phyloP scores from a whole-genome alignment of 2,329 filamentous ascomycete species.

The Botryotinia calthae region DNA sequence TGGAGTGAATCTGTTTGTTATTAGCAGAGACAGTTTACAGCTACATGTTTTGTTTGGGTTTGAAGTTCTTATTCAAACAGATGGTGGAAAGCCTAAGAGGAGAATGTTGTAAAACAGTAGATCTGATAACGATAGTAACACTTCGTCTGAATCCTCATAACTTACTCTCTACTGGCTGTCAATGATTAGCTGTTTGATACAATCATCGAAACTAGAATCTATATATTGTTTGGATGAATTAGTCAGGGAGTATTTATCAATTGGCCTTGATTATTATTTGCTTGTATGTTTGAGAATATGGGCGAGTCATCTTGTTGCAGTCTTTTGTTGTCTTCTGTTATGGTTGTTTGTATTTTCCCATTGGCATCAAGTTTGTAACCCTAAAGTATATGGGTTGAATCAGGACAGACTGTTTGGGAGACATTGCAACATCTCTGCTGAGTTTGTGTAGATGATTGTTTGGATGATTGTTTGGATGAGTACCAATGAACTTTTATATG shows the following conservation, averaged over 20 bases:
- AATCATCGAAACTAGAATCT: too few species aligned
- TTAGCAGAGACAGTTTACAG: not conserved
- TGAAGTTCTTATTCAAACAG: not conserved
- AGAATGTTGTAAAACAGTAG: not conserved
- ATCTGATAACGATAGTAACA: too few species aligned
- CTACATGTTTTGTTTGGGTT: not conserved
- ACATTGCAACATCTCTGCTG: not conserved
- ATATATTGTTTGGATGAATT: too few species aligned
- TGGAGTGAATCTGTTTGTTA: not conserved
- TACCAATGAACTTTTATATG: not conserved
- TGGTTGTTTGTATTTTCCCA: not conserved
- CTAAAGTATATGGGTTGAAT: not conserved
- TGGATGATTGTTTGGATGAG: not conserved
- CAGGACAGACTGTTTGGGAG: not conserved
- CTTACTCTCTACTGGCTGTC: too few species aligned
- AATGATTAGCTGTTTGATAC: too few species aligned
- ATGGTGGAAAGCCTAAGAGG: not conserved
- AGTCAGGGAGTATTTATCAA: too few species aligned
- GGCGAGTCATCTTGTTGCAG: too few species aligned
- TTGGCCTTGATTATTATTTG: too few species aligned
- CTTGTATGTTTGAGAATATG: too few species aligned
- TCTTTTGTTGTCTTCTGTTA: too few species aligned
- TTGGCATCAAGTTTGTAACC: not conserved
- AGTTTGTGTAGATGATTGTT: rapidly evolving
- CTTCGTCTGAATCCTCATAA: too few species aligned